phyloP scores from a whole-genome alignment of 306 rosid genomes.

The Cotoneaster glaucophyllus region DNA sequence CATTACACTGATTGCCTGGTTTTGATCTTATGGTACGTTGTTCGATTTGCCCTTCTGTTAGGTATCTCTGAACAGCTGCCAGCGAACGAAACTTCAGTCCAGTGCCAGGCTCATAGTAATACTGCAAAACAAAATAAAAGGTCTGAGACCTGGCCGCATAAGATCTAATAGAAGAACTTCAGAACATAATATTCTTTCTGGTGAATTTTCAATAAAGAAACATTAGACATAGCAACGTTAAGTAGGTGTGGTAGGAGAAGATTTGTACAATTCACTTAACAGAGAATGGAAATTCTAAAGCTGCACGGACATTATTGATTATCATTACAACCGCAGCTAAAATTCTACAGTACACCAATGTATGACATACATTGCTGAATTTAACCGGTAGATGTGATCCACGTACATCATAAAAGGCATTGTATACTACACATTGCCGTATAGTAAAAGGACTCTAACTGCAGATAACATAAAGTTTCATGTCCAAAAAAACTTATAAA shows the following conservation, averaged over 20 bases:
- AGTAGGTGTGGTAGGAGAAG: background rate
- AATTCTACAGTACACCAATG: too few relatives aligned
- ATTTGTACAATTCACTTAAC: background rate
- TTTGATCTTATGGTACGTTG: background rate
- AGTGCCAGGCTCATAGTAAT: constrained; percentile 48
- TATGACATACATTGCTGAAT: too few relatives aligned
- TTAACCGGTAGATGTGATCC: too few relatives aligned
- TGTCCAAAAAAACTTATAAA: background rate
- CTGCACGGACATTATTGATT: background rate
- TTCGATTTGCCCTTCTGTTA: constrained; percentile 19
- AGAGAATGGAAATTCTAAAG: background rate
- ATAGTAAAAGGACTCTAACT: too few relatives aligned
- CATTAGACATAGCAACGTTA: background rate
- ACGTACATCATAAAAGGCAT: too few relatives aligned
- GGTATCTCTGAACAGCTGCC: constrained; percentile 44
- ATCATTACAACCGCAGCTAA: background rate
- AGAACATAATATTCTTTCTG: background rate
- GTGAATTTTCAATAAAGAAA: background rate
- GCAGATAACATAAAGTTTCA: background rate
- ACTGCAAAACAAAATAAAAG: constrained; percentile 31
- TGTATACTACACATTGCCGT: too few relatives aligned
- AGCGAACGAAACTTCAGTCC: constrained; percentile 54
- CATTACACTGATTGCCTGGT: constrained; percentile 19
- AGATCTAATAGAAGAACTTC: background rate
- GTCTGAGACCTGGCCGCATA: background rate